Evolutionary conservation across 2,329 filamentous ascomycete genomes (phyloP).

Genomic region (Dissoconium aciculare): DNA sequence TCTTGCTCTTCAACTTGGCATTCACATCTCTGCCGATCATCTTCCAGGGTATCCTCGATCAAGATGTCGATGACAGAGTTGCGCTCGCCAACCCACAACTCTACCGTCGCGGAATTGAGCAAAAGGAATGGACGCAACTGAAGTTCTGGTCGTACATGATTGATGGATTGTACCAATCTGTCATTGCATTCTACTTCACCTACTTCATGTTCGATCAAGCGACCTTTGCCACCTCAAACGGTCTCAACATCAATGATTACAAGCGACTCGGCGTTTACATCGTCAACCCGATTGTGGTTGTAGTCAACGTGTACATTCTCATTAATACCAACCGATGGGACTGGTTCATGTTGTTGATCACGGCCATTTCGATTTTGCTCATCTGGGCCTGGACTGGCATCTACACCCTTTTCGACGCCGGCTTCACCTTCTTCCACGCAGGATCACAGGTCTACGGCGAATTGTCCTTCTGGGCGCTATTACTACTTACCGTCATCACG

Average conservation of each 20-base stretch:
- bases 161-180: slow-evolving; percentile 87
- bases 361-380: slow-evolving; percentile 66
- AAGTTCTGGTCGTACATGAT: slow-evolving; percentile 98
- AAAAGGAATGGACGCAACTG: slow-evolving; percentile 83
- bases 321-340: slow-evolving; percentile 98
- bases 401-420: slow-evolving; percentile 50
- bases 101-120: slow-evolving; percentile 88
- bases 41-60: slow-evolving; percentile 90
- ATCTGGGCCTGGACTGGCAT: slow-evolving; percentile 94
- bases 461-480: slow-evolving; percentile 74
- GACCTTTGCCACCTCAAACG: slow-evolving; percentile 55
- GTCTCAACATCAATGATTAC: slow-evolving; percentile 63
- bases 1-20: slow-evolving; percentile 87
- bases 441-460: slow-evolving; percentile 66
- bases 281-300: slow-evolving; percentile 66
- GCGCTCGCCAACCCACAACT: slow-evolving; percentile 89
- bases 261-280: slow-evolving; percentile 77
- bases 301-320: slow-evolving; percentile 87
- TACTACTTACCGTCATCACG: slow-evolving; percentile 63
- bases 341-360: slow-evolving; percentile 80
- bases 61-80: slow-evolving; percentile 88
- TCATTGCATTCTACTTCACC: slow-evolving; percentile 84
- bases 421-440: slow-evolving; percentile 58
- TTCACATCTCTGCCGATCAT: slow-evolving; percentile 93
- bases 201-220: slow-evolving; percentile 62